These are phyloP conservation scores for Fusarium burgessii DNA, from an alignment of 2,329 filamentous ascomycete genomes.

Conservation along the genomic window DNA sequence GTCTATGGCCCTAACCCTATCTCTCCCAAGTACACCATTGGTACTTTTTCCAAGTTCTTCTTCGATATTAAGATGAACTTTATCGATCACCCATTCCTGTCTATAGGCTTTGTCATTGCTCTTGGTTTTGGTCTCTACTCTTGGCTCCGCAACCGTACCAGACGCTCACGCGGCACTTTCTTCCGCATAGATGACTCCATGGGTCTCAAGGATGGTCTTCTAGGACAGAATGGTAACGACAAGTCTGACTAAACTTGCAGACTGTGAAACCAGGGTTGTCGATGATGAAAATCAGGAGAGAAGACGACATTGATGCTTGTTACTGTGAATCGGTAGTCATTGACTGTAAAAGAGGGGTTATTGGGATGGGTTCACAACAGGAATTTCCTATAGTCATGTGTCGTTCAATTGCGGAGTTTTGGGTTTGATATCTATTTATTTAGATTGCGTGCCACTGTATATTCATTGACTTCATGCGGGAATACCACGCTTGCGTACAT, in stretches of 20 bases:
- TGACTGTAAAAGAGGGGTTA: slow-evolving; percentile 18
- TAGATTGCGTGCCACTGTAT: slow-evolving; percentile 36
- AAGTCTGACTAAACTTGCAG: slow-evolving; percentile 50
- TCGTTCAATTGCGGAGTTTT: slow-evolving; percentile 44
- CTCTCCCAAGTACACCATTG: slow-evolving; percentile 81
- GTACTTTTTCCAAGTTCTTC: slow-evolving; percentile 77
- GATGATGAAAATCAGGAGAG: not conserved
- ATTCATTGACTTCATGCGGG: slow-evolving; percentile 20
- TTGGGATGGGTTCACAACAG: slow-evolving; percentile 17
- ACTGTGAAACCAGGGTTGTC: not conserved
- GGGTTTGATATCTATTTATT: slow-evolving; percentile 32
- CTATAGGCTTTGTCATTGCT: slow-evolving; percentile 67
- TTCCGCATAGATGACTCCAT: slow-evolving; percentile 72
- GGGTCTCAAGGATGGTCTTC: slow-evolving; percentile 73
- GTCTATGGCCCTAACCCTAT: slow-evolving; percentile 77
- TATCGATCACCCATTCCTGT: slow-evolving; percentile 69
- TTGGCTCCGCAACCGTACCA: slow-evolving; percentile 66
- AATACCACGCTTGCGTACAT: slow-evolving; percentile 35
- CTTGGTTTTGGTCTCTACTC: slow-evolving; percentile 65
- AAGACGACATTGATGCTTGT: not conserved
- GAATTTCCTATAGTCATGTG: slow-evolving; percentile 10
- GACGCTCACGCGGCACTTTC: slow-evolving; percentile 66
- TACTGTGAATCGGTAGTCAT: not conserved
- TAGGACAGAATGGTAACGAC: slow-evolving; percentile 59
- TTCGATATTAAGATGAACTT: slow-evolving; percentile 72